Conservation (phyloP, 495 filamentous ascomycete species). For the Trichoderma orchidacearum region DNA sequence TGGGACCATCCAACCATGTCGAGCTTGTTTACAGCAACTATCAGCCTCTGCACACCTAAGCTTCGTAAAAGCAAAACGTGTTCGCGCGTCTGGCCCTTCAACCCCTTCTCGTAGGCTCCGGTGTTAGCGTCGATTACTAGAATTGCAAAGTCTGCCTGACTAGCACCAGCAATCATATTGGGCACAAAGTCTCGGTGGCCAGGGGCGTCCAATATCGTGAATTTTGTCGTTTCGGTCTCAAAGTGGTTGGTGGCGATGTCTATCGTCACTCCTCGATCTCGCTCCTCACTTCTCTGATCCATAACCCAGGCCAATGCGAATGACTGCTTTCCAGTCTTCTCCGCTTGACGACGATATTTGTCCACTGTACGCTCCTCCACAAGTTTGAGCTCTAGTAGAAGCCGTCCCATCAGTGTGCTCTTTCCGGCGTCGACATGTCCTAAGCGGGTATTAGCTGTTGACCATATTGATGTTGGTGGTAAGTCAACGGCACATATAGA, state of each 20-base stretch:
- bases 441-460: too few species aligned
- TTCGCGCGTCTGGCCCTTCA: constrained; percentile 90
- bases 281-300: constrained; percentile 79
- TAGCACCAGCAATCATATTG: constrained; percentile 96
- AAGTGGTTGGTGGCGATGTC: constrained; percentile 93
- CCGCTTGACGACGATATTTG: constrained; percentile 75
- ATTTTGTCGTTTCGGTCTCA: constrained; percentile 69
- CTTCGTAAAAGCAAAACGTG: constrained; percentile 82
- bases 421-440: constrained; percentile 97
- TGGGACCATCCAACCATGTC: constrained; percentile 71
- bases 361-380: constrained; percentile 79
- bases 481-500: background rate
- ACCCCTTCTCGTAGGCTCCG: constrained; percentile 82
- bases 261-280: constrained; percentile 84
- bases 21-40: constrained; percentile 92
- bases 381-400: constrained; percentile 80
- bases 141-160: constrained; percentile 91
- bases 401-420: constrained; percentile 89
- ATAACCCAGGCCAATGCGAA: constrained; percentile 96
- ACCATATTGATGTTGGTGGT: constrained; percentile 1
- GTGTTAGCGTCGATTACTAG: constrained; percentile 82
- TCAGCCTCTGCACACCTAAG: constrained; percentile 76
- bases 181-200: constrained; percentile 94
- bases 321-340: constrained; percentile 84
- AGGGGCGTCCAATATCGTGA: constrained; percentile 91